Percentiles rank a stretch among this genome's conserved stretches.
These are phyloP conservation scores for Coniochaeta sp. DNA, from an alignment of 2,329 filamentous ascomycete species.

Conservation along the genomic window DNA sequence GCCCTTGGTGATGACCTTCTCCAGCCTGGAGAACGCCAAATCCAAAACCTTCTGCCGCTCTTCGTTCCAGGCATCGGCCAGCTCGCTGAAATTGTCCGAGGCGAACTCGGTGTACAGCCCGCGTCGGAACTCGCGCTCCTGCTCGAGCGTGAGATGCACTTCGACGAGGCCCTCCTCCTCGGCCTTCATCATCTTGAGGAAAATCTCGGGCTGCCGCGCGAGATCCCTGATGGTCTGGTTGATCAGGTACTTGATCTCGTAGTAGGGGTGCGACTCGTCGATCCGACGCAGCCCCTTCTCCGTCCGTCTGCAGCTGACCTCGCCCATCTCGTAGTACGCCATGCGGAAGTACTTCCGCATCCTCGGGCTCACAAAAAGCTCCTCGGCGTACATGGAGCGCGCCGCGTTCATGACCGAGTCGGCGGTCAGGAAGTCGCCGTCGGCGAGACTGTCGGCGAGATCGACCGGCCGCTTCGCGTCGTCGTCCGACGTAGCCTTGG, in stretches of 20 bases:
- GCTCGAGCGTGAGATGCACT: constrained; percentile 71
- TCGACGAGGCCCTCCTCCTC: constrained; percentile 91
- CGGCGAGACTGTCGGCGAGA: constrained; percentile 72
- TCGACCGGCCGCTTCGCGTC: constrained; percentile 73
- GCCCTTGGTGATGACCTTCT: constrained; percentile 77
- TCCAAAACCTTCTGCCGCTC: constrained; percentile 82
- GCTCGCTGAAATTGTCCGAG: constrained; percentile 91
- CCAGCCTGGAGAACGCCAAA: constrained; percentile 70
- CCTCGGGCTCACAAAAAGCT: constrained; percentile 79
- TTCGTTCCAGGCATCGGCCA: constrained; percentile 91
- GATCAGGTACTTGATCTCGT: constrained; percentile 94
- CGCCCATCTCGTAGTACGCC: constrained; percentile 75
- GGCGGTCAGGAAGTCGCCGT: constrained; percentile 67
- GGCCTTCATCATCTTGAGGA: constrained; percentile 94
- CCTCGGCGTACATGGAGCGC: constrained; percentile 84
- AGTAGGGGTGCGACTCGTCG: constrained; percentile 91
- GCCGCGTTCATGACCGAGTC: constrained; percentile 71
- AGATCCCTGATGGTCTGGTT: constrained; percentile 81
- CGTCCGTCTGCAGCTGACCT: constrained; percentile 82
- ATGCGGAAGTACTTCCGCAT: constrained; percentile 82
- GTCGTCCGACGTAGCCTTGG: constrained; percentile 79
- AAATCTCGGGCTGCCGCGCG: constrained; percentile 77
- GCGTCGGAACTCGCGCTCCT: constrained; percentile 67
- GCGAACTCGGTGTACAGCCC: constrained; percentile 78
- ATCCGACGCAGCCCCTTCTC: constrained; percentile 92